Conservation (phyloP, 176 grass and related monocot species). For the Hsuehochloa calcarea region DNA sequence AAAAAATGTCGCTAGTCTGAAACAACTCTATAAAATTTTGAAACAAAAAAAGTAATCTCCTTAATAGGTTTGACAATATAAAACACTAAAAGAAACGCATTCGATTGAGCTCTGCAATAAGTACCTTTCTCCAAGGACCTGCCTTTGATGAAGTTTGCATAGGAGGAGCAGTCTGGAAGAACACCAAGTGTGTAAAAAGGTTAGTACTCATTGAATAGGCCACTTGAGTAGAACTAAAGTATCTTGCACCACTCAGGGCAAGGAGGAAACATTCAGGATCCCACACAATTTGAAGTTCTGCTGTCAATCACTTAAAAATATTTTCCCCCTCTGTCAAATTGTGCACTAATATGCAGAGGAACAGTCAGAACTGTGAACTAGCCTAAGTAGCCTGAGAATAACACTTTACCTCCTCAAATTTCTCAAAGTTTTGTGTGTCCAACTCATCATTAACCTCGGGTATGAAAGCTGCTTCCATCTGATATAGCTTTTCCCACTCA, state of each 20-base stretch:
- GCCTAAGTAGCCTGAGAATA: background rate
- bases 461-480: conserved; percentile 90
- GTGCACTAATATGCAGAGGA: background rate
- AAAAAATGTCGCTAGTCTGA: background rate
- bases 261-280: background rate
- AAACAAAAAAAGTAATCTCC: background rate
- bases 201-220: conserved; percentile 4
- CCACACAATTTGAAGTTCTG: background rate
- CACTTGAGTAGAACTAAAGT: conserved; percentile 22
- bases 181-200: conserved; percentile 21
- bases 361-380: background rate
- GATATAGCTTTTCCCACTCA: conserved; percentile 77
- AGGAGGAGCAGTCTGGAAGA: conserved; percentile 44
- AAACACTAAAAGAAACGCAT: conserved; percentile 21
- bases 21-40: background rate
- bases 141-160: conserved; percentile 86
- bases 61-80: background rate
- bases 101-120: background rate
- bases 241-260: background rate
- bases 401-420: conserved; percentile 70
- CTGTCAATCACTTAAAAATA: background rate
- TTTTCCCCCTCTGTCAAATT: background rate
- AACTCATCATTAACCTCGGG: conserved; percentile 71
- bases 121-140: conserved; percentile 91
- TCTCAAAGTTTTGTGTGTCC: conserved; percentile 92